Conservation (phyloP, 2,329 filamentous ascomycete species). For the Ilyonectria sp. region DNA sequence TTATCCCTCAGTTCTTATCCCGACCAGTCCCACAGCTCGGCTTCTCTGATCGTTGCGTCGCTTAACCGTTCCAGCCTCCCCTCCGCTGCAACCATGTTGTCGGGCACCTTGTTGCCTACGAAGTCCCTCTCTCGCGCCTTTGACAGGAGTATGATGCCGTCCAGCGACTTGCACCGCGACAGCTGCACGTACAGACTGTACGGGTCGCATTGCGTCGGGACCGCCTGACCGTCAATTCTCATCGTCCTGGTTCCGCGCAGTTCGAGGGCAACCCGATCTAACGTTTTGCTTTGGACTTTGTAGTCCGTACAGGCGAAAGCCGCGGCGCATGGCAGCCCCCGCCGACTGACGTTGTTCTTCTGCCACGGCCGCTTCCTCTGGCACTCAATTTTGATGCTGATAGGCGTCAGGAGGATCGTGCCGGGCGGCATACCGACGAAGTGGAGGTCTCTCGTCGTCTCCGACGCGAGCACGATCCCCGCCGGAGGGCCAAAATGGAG, state of each 20-base stretch:
- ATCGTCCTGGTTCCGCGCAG: constrained; percentile 1
- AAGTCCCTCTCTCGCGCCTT: too few relatives aligned
- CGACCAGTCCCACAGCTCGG: too few relatives aligned
- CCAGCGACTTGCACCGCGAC: too few relatives aligned
- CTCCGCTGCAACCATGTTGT: too few relatives aligned
- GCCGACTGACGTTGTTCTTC: constrained; percentile 1
- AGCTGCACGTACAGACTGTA: background rate
- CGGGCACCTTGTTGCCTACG: too few relatives aligned
- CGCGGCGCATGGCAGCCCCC: constrained; percentile 1
- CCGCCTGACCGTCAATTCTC: background rate
- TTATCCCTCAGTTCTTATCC: too few relatives aligned
- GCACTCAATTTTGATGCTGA: constrained; percentile 5
- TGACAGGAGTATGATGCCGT: too few relatives aligned
- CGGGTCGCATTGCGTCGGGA: background rate
- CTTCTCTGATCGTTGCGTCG: too few relatives aligned
- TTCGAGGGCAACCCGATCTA: background rate
- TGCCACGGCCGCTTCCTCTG: constrained; percentile 17
- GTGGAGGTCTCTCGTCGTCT: constrained; percentile 1
- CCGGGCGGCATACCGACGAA: constrained; percentile 20
- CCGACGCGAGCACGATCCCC: constrained; percentile 3
- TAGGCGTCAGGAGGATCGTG: constrained; percentile 15
- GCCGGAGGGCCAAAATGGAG: constrained; percentile 21
- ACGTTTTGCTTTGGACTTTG: constrained; percentile 2
- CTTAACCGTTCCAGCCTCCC: too few relatives aligned
- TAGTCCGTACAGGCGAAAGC: constrained; percentile 18